Base-by-base conservation (phyloP, 768 basidiomycete genomes). In the Tricholoma saponaceum region DNA sequence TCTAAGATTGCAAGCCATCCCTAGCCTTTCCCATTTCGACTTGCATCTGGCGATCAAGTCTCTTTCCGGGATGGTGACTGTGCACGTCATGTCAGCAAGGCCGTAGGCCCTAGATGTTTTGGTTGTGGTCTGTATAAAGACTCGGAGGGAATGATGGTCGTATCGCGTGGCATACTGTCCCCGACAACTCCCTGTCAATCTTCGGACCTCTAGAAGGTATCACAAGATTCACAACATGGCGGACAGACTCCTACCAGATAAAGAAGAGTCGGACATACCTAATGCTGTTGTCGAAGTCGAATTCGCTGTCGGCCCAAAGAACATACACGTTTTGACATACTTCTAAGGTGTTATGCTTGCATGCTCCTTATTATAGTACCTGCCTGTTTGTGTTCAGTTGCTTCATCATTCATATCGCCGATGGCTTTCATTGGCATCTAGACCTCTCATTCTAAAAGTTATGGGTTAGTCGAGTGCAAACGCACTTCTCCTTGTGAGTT, bases 331-430 rank as follows among this genome's bases (percentile, higher is more conserved):
- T 23, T 46, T 35, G 28, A 37, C 33, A n/a, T 37, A n/a, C 23
- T 32, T 23, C 32, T 16, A 54, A 78, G 78, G 76, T 8, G 53
- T 74, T 14, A 79, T 79, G 73, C 77, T 79, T 62, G 64, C 76
- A 64, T 78, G 76, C 62, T 67, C 70, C 47, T 70, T 74, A n/a
- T 67, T n/a, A n/a, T n/a, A n/a, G n/a, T 80, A 64, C 79, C 78
- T 16, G 73, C 74, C 30, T 79, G 75, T 74, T 62, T 62, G 72
- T 52, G 5, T 43, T 52, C 22, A 16, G 5, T 25, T 20, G 22
- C 18, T 28, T 55, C n/a, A 22, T 7, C 46, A 13, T 9, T 28
- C 12, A 16, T 58, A 35, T 37, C 52, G 33, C 57, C 54, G 13
- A 37, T 37, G 43, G 13, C 43, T 22, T 20, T 5, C 46, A 23